Conservation (phyloP, 2,329 filamentous ascomycete species). For the Colletotrichum lentis region DNA sequence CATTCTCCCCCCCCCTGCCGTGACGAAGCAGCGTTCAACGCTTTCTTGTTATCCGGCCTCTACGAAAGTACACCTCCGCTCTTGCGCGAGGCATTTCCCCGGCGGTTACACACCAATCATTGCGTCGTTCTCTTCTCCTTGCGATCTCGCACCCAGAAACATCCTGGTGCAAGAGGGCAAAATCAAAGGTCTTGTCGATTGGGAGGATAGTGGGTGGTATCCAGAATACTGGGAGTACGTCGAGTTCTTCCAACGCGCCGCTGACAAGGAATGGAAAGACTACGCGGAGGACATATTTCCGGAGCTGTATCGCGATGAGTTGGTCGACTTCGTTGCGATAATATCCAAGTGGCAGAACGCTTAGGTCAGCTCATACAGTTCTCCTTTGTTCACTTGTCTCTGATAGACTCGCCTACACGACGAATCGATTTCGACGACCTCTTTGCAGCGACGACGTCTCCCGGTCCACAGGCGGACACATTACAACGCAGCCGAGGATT, state of each 20-base stretch:
- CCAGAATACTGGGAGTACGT: constrained; percentile 53
- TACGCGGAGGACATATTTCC: constrained; percentile 43
- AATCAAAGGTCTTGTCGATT: constrained; percentile 56
- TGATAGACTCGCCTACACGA: too few species aligned
- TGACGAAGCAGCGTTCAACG: constrained; percentile 43
- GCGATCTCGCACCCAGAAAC: constrained; percentile 57
- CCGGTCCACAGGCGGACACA: too few species aligned
- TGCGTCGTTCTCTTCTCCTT: constrained; percentile 59
- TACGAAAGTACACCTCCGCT: constrained; percentile 35
- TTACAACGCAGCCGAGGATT: too few species aligned
- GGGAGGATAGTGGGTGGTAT: constrained; percentile 58
- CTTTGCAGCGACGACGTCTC: too few species aligned
- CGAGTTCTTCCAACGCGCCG: constrained; percentile 43
- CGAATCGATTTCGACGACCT: too few species aligned
- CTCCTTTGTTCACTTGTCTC: too few species aligned
- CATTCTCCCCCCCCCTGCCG: constrained; percentile 39
- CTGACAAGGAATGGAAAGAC: constrained; percentile 39
- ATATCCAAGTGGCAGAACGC: constrained; percentile 42
- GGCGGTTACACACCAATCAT: constrained; percentile 42
- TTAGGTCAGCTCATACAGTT: constrained; percentile 5
- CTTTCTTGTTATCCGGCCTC: constrained; percentile 40
- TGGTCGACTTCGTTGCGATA: constrained; percentile 43
- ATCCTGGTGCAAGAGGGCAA: constrained; percentile 52
- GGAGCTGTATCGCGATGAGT: constrained; percentile 41
- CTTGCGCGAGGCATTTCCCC: constrained; percentile 40